phyloP scores from a whole-genome alignment of 345 rosid genomes.

The Anacardium occidentale region DNA sequence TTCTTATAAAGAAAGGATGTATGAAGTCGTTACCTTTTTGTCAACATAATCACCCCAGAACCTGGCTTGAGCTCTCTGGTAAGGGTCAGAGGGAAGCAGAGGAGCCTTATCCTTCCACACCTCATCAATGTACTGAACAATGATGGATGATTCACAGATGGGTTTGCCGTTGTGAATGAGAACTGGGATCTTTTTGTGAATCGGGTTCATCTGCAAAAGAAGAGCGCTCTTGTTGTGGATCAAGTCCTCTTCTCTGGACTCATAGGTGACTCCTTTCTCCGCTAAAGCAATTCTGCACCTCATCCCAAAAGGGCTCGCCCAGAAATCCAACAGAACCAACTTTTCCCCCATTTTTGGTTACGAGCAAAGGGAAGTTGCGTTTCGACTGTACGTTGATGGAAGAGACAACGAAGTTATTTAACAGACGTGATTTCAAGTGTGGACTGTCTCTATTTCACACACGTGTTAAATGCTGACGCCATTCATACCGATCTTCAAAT shows the following conservation, averaged over 20 bases:
- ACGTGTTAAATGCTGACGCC: too few species aligned
- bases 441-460: too few species aligned
- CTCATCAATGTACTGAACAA: constrained; percentile 18
- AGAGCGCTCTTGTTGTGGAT: not conserved
- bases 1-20: too few species aligned
- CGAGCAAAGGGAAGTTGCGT: too few species aligned
- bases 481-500: too few species aligned
- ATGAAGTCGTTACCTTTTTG: not conserved
- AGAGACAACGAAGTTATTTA: too few species aligned
- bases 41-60: constrained; percentile 20
- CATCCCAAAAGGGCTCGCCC: constrained; percentile 14
- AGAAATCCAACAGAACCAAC: constrained; percentile 6
- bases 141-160: constrained; percentile 15
- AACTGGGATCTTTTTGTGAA: constrained; percentile 15
- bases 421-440: too few species aligned
- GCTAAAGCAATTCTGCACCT: constrained; percentile 12
- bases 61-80: constrained; percentile 12
- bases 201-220: constrained; percentile 20
- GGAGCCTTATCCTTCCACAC: constrained; percentile 8
- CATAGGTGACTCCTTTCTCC: constrained; percentile 17
- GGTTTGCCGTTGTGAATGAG: constrained; percentile 15
- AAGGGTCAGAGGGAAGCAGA: constrained; percentile 17
- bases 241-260: constrained; percentile 19
- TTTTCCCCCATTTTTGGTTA: not conserved
- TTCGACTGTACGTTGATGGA: too few species aligned